These are phyloP conservation scores for Metschnikowia amazonensis DNA, from an alignment of 805 yeast genomes.

Conservation along the genomic window DNA sequence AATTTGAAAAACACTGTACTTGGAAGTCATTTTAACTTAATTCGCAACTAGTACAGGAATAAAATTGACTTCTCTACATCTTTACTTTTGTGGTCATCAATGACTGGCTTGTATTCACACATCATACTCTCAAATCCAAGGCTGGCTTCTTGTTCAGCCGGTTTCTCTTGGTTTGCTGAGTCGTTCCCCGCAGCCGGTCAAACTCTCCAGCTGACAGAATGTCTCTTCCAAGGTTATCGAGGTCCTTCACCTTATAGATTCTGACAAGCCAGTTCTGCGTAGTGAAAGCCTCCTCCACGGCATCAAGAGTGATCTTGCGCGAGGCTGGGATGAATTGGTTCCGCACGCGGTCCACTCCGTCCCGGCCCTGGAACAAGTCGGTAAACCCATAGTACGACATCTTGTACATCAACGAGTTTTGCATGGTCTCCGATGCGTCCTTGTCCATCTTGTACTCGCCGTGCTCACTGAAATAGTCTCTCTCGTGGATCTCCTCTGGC, in stretches of 20 bases:
- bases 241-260: slow-evolving; percentile 85
- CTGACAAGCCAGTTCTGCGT: slow-evolving; percentile 96
- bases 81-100: too few species aligned
- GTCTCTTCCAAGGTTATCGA: slow-evolving; percentile 83
- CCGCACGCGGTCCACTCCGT: slow-evolving; percentile 82
- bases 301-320: slow-evolving; percentile 54
- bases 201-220: slow-evolving; percentile 54
- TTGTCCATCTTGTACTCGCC: slow-evolving; percentile 90
- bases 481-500: slow-evolving; percentile 96
- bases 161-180: slow-evolving; percentile 35
- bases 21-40: too few species aligned
- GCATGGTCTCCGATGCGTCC: slow-evolving; percentile 80
- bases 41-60: too few species aligned
- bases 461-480: slow-evolving; percentile 72
- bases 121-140: slow-evolving; percentile 49
- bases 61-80: too few species aligned
- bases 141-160: slow-evolving; percentile 49
- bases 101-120: neutral
- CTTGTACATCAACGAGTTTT: slow-evolving; percentile 87
- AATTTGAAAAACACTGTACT: too few species aligned
- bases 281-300: slow-evolving; percentile 91
- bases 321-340: slow-evolving; percentile 62
- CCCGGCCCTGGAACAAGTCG: slow-evolving; percentile 60
- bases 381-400: slow-evolving; percentile 86
- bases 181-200: slow-evolving; percentile 36